A percentile compares a stretch with the other conserved stretches of the same genome.
These are phyloP conservation scores for Pisolithus microcarpus DNA, from an alignment of 768 basidiomycete genomes.

Conservation along the genomic window DNA sequence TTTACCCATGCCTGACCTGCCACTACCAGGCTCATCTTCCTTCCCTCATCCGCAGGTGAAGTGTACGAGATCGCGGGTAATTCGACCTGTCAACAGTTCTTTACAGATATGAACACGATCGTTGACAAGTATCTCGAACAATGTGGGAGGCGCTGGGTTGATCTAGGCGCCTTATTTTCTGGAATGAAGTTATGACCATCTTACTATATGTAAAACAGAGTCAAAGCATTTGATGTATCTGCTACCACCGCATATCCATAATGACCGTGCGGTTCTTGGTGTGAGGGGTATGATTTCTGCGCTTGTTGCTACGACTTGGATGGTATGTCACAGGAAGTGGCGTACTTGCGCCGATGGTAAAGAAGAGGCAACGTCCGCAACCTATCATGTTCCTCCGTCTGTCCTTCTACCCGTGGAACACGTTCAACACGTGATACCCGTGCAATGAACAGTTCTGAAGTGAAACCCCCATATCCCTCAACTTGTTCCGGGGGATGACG, in stretches of 20 bases:
- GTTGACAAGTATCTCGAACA: constrained; percentile 79
- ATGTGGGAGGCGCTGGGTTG: constrained; percentile 87
- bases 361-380: constrained; percentile 46
- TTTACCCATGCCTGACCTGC: background rate
- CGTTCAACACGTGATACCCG: constrained; percentile 60
- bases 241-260: constrained; percentile 7
- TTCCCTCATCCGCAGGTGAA: constrained; percentile 38
- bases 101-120: constrained; percentile 46
- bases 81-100: constrained; percentile 37
- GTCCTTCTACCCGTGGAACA: constrained; percentile 20
- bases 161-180: constrained; percentile 72
- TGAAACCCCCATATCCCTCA: constrained; percentile 29
- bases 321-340: constrained; percentile 35
- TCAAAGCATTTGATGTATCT: background rate
- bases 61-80: constrained; percentile 41
- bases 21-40: background rate
- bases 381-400: constrained; percentile 5
- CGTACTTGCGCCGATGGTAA: constrained; percentile 57
- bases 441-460: constrained; percentile 76
- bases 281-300: constrained; percentile 9
- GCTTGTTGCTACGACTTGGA: constrained; percentile 2
- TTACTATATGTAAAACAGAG: background rate
- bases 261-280: background rate
- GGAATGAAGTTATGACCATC: constrained; percentile 56
- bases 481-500: constrained; percentile 6